Base-by-base conservation (phyloP, 2,329 filamentous ascomycete species). In the Cladorrhinum sp. region DNA sequence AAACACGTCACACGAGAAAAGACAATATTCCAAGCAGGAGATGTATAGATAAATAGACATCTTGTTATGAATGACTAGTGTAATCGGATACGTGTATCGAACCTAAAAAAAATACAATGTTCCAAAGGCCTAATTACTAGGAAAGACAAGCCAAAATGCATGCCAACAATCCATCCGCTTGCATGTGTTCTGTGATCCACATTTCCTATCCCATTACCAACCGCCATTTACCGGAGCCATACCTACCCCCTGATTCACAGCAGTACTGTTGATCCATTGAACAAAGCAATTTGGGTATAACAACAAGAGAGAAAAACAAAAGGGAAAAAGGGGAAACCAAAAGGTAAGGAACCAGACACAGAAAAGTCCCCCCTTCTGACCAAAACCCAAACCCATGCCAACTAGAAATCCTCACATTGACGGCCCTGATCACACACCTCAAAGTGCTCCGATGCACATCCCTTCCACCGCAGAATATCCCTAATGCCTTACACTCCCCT, bases 211-310 rank as follows among this genome's bases (percentile, higher is more conserved):
- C 13, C 24, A 3, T 24, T 50, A 50, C 48, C 36, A 50, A 50
- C 20, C 18, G 16, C 24, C 16, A 16, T 50, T 25, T n/a, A n/a
- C n/a, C n/a, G n/a, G n/a, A n/a, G 20, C 32, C 32, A 36, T 9
- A 50, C 49, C 18, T 20, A 25, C 6, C 25, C 13, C 49, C 23
- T 23, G 18, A 7, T 50, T 22, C 49, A 10, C 13, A 25, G 22
- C 7, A 6, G 49, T 50, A n/a, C n/a, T n/a, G 16, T 50, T 50
- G 41, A 45, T 45, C 3, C 41, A 3, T 13, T 9, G 3, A 18
- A 45, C 16, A 12, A 45, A 45, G n/a, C 41, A 54, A 48, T 50
- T 45, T 32, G 55, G 55, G 49, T 50, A 52, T 50, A 58, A 58
- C 27, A 49, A 4, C 22, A 50, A 27, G 27, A 55, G 10, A 50